Evolutionary conservation across 2,329 filamentous ascomycete species (phyloP), one percentile per base, ranked within the genome.

Genomic region (Aspergillus hortae): DNA sequence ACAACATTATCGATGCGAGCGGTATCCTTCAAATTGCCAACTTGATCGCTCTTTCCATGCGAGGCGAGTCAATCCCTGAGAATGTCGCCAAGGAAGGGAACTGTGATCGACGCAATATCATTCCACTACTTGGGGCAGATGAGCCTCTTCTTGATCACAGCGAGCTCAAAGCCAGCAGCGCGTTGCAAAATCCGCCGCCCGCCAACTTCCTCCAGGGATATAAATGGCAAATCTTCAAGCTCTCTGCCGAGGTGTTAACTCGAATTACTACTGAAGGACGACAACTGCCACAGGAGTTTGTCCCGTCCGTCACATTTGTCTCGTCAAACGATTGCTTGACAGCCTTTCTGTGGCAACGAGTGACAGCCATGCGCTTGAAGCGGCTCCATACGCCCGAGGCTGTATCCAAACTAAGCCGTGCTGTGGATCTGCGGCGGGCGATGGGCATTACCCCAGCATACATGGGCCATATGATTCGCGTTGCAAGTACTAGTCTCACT

Each of bases 1-100:
- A 67, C 40, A 66, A 62, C 30, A 59, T 62, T 30, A 56, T 64
- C 17, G 62, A 65, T 17, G 61, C 48, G 3, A 55, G 47, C 5
- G 60, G 61, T 1, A 55, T 62, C 23, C 55, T 61, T 41, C 57
- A 62, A 32, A 49, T 62, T 11, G 44, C 52, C 3, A 44, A 52
- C 11, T 47, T 62, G n/a, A 45, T 64, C 3, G 51, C 60, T 7
- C 40, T 36, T 1, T 36, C 50, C 12, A 49, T 61, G 43, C 40
- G 51, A 4, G 54, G 56, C 0, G 48, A 48, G 3, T 21, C 40
- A 1, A 52, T 62, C 15, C 55, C 55, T 1, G 12, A 52, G 2
- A 17, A 49, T 5, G 50, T 51, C 11, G 35, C 62, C n/a, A 23
- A 44, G 3, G 49, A 61, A n/a, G 61, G 49, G 15, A 63, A 61